Evolutionary conservation across 768 basidiomycete genomes (phyloP).

Genomic region (Mycena sanguinolenta): DNA sequence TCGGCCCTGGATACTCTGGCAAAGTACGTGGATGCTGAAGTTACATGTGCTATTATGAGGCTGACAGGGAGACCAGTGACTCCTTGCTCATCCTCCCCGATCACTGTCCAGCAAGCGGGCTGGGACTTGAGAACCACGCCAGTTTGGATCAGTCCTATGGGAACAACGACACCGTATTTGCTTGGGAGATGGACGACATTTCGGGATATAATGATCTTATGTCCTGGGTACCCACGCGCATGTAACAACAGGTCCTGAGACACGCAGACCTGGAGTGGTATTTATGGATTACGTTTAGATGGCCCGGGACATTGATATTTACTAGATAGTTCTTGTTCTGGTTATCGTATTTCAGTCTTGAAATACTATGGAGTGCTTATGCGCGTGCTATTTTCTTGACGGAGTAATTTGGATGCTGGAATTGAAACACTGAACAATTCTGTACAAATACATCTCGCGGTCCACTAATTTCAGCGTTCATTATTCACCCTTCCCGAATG

Average conservation of each 20-base stretch:
- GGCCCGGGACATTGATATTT: too few species aligned
- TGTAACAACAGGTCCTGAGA: background rate
- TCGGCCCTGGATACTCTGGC: slow-evolving; percentile 20
- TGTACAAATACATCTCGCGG: background rate
- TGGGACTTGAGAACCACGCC: background rate
- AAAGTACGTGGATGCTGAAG: slow-evolving; percentile 9
- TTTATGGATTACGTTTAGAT: too few species aligned
- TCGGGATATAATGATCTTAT: slow-evolving; percentile 12
- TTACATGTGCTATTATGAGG: background rate
- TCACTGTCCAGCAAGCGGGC: background rate
- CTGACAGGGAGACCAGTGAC: slow-evolving; percentile 14
- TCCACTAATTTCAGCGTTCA: background rate
- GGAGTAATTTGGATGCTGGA: too few species aligned
- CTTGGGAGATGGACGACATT: slow-evolving; percentile 16
- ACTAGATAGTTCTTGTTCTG: too few species aligned
- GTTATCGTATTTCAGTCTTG: too few species aligned
- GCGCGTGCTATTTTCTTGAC: too few species aligned
- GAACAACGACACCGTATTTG: background rate
- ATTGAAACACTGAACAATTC: background rate
- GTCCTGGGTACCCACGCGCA: slow-evolving; percentile 15
- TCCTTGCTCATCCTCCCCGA: slow-evolving; percentile 7
- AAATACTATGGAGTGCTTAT: too few species aligned
- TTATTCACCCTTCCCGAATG: slow-evolving; percentile 58
- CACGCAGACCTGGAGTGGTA: background rate
- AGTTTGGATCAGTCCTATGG: background rate